Evolutionary conservation across 1,139 yeast genomes (phyloP).

Genomic region (Sugiyamaella neomexicana): DNA sequence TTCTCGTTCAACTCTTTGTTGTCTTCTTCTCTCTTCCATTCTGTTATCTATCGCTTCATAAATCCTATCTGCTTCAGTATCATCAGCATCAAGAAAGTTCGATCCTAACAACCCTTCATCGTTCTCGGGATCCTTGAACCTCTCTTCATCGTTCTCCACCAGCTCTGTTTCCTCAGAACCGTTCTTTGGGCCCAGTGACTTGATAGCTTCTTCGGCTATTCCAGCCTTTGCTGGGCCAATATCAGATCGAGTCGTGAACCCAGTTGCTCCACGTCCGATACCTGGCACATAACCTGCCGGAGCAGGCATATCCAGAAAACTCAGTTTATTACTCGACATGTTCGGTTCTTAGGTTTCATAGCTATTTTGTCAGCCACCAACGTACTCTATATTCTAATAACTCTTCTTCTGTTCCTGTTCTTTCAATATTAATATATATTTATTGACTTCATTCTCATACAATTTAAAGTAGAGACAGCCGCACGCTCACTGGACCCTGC

Average conservation of each 20-base stretch:
- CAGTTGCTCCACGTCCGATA: slow-evolving; percentile 92
- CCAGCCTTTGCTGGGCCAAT: slow-evolving; percentile 51
- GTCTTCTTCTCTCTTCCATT: slow-evolving; percentile 46
- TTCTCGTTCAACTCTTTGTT: slow-evolving; percentile 40
- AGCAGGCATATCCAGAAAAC: slow-evolving; percentile 77
- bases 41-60: slow-evolving; percentile 65
- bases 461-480: background rate
- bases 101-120: slow-evolving; percentile 41
- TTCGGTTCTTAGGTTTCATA: background rate
- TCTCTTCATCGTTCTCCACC: slow-evolving; percentile 40
- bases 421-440: background rate
- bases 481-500: background rate
- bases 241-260: slow-evolving; percentile 83
- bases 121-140: slow-evolving; percentile 45
- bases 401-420: background rate
- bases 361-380: background rate
- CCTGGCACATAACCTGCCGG: slow-evolving; percentile 94
- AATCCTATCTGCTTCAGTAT: slow-evolving; percentile 75
- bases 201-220: slow-evolving; percentile 39
- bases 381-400: background rate
- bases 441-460: background rate
- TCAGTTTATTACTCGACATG: slow-evolving; percentile 17
- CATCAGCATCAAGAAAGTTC: slow-evolving; percentile 43
- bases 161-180: slow-evolving; percentile 40
- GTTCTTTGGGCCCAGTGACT: slow-evolving; percentile 40